phyloP scores from a whole-genome alignment of 805 yeast species.

The Wickerhamiella slavikovae region DNA sequence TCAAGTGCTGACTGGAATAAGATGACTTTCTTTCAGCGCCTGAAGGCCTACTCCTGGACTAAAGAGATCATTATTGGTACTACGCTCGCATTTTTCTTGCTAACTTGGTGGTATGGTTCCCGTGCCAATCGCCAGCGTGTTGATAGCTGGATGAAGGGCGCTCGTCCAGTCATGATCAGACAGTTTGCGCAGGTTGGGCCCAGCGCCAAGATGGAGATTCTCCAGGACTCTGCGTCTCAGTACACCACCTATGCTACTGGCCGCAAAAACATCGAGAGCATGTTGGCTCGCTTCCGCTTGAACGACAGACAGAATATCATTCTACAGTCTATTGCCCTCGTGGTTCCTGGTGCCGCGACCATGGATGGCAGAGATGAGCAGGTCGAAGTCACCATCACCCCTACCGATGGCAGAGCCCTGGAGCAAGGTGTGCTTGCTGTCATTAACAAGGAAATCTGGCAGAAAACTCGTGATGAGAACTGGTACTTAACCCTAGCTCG shows the following conservation, averaged over 20 bases:
- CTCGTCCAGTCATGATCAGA: slow-evolving; percentile 31
- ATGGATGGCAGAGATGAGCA: slow-evolving; percentile 27
- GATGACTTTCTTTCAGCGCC: slow-evolving; percentile 39
- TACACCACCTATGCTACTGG: slow-evolving; percentile 72
- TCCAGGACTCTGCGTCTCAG: slow-evolving; percentile 42
- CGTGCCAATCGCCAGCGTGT: slow-evolving; percentile 36
- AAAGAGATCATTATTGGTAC: slow-evolving; percentile 41
- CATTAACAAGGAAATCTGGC: slow-evolving; percentile 72
- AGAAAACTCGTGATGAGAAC: slow-evolving; percentile 47
- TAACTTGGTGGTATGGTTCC: slow-evolving; percentile 38
- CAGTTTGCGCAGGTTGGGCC: slow-evolving; percentile 66
- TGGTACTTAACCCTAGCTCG: slow-evolving; percentile 73
- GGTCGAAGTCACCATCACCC: slow-evolving; percentile 40
- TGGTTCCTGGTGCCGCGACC: slow-evolving; percentile 36
- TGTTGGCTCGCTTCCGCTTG: slow-evolving; percentile 41
- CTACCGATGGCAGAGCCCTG: slow-evolving; percentile 24
- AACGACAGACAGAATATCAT: slow-evolving; percentile 65
- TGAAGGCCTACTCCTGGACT: slow-evolving; percentile 49
- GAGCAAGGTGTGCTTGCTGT: slow-evolving; percentile 66
- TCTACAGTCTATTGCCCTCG: slow-evolving; percentile 40
- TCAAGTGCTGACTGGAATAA: slow-evolving; percentile 30
- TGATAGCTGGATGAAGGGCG: slow-evolving; percentile 28
- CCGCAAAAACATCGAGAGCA: slow-evolving; percentile 48
- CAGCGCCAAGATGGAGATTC: slow-evolving; percentile 18
- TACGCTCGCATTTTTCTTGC: slow-evolving; percentile 28